Percentiles rank a stretch among this genome's conserved stretches.
Evolutionary conservation across 352 stramenopile species (phyloP).

Genomic region (Aphanomyces astaci): DNA sequence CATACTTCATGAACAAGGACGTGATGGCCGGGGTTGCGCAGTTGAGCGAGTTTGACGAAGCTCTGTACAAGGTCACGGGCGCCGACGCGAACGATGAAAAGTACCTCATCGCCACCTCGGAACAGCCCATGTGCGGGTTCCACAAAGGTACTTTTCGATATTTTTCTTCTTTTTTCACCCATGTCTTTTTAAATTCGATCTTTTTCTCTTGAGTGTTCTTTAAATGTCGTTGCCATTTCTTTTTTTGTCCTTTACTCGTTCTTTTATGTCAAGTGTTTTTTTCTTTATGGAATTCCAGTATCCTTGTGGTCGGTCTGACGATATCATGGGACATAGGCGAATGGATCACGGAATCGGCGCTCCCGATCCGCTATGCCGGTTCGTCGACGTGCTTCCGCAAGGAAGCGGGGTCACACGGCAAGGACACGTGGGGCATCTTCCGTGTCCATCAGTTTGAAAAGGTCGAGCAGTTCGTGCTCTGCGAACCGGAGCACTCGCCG

Average conservation of each 20-base stretch:
- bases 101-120: conserved; percentile 99
- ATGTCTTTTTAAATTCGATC: too few species aligned
- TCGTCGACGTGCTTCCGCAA: conserved; percentile 99
- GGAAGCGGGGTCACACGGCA: conserved; percentile 96
- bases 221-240: too few species aligned
- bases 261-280: too few species aligned
- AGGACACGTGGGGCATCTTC: conserved; percentile 99
- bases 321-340: too few species aligned
- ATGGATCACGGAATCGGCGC: conserved; percentile 77
- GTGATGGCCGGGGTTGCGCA: conserved; percentile 97
- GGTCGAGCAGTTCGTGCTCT: conserved; percentile 98
- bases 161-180: background rate
- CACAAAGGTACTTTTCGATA: conserved; percentile 80
- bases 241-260: too few species aligned
- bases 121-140: conserved; percentile 99
- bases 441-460: conserved; percentile 99
- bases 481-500: conserved; percentile 87
- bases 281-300: too few species aligned
- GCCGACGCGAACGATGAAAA: conserved; percentile 89
- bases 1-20: conserved; percentile 99
- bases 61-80: conserved; percentile 98
- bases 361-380: conserved; percentile 86
- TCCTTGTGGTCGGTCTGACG: too few species aligned
- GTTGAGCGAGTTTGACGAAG: conserved; percentile 99
- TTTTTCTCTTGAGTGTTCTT: too few species aligned